These are phyloP conservation scores for Boletus pseudopeckii DNA, from an alignment of 768 basidiomycete genomes.

Conservation along the genomic window DNA sequence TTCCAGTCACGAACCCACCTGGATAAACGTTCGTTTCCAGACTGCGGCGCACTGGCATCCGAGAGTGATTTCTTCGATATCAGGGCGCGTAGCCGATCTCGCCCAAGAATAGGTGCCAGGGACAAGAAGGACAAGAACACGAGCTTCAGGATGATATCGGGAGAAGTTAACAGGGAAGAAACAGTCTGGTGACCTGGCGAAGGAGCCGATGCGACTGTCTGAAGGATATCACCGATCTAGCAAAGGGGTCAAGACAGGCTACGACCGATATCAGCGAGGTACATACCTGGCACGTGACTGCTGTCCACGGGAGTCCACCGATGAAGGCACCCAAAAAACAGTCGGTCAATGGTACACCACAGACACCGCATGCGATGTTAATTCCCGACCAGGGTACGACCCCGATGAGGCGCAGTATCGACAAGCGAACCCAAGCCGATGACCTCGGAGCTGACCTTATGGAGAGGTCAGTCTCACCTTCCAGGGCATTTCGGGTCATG, in stretches of 20 bases:
- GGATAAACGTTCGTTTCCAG: constrained; percentile 36
- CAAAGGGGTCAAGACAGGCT: constrained; percentile 14
- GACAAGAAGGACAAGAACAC: constrained; percentile 79
- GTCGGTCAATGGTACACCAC: constrained; percentile 71
- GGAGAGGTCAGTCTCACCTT: constrained; percentile 54
- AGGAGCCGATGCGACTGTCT: constrained; percentile 73
- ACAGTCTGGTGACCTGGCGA: constrained; percentile 72
- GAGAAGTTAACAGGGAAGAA: constrained; percentile 81
- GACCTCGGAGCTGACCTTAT: constrained; percentile 35
- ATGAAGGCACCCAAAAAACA: constrained; percentile 82
- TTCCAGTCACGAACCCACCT: constrained; percentile 71
- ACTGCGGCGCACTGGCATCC: constrained; percentile 14
- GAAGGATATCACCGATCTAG: constrained; percentile 84
- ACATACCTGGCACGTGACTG: constrained; percentile 83
- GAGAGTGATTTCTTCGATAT: constrained; percentile 37
- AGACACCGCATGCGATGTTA: constrained; percentile 94
- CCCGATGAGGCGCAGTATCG: constrained; percentile 85
- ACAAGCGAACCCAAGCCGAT: constrained; percentile 77
- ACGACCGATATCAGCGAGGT: constrained; percentile 11
- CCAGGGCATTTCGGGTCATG: constrained; percentile 77
- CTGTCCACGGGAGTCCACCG: constrained; percentile 84
- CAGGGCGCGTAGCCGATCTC: constrained; percentile 59
- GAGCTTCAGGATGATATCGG: constrained; percentile 80
- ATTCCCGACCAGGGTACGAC: constrained; percentile 97
- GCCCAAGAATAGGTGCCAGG: constrained; percentile 80